These are phyloP conservation scores for Hansenula anomala DNA, from an alignment of 1,139 yeast genomes.

Conservation along the genomic window DNA sequence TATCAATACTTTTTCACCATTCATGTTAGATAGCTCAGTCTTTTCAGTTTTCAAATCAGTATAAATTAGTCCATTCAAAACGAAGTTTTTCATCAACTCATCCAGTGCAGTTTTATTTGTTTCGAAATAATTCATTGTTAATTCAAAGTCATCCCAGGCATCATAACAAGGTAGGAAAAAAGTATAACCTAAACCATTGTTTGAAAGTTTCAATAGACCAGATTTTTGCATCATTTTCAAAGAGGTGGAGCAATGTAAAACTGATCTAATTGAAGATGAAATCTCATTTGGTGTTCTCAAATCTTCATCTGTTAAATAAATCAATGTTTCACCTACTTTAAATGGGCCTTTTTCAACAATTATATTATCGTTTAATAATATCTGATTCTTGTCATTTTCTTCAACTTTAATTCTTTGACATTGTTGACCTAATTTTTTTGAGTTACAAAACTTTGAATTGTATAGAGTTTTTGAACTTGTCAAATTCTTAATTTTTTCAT, in stretches of 20 bases:
- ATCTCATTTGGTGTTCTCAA: conserved; percentile 51
- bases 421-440: conserved; percentile 34
- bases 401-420: conserved; percentile 43
- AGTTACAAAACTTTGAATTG: conserved; percentile 36
- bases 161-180: conserved; percentile 73
- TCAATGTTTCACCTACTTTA: conserved; percentile 50
- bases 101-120: conserved; percentile 46
- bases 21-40: conserved; percentile 29
- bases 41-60: conserved; percentile 45
- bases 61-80: conserved; percentile 63
- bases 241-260: conserved; percentile 48
- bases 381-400: conserved; percentile 34
- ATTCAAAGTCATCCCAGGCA: conserved; percentile 67
- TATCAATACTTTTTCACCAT: conserved; percentile 26
- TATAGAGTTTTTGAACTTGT: conserved; percentile 31
- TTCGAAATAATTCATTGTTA: conserved; percentile 57
- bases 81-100: conserved; percentile 48
- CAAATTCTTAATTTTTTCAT: conserved; percentile 37
- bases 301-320: conserved; percentile 60
- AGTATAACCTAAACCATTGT: conserved; percentile 60
- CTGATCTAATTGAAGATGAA: conserved; percentile 48
- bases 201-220: conserved; percentile 38
- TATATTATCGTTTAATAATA: conserved; percentile 41
- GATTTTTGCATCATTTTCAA: conserved; percentile 45
- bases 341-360: conserved; percentile 40